Evolutionary conservation across 192 early-diverging fungal species (phyloP).

Genomic region (Polychytrium aggregatum): DNA sequence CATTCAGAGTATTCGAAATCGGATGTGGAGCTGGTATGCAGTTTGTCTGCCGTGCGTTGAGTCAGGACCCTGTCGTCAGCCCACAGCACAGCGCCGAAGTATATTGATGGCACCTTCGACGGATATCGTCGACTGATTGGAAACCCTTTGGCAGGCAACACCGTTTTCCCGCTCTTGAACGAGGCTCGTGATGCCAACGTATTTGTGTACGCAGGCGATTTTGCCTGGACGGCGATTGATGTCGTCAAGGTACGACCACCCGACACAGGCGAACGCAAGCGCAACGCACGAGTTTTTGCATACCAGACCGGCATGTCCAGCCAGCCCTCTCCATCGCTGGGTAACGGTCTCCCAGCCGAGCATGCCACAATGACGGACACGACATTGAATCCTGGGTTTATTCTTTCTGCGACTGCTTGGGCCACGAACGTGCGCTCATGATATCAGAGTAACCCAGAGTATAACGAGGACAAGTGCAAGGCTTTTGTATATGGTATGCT

Average conservation of each 20-base stretch:
- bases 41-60: background rate
- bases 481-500: constrained; percentile 88
- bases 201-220: constrained; percentile 90
- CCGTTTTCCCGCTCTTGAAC: constrained; percentile 83
- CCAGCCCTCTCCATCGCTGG: no score
- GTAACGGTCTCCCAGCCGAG: no score
- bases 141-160: constrained; percentile 44
- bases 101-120: background rate
- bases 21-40: constrained; percentile 86
- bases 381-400: no score
- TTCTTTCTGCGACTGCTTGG: no score
- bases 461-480: constrained; percentile 55
- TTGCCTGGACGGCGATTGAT: constrained; percentile 76
- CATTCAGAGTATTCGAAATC: constrained; percentile 70
- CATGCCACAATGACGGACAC: no score
- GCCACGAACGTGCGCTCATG: no score
- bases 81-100: constrained; percentile 6
- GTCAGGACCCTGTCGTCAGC: no score
- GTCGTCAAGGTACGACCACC: constrained; percentile 72
- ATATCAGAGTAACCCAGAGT: constrained; percentile 31
- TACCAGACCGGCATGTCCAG: no score
- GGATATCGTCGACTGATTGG: background rate
- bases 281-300: no score
- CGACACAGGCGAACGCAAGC: no score
- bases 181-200: constrained; percentile 54